Evolutionary conservation across 345 rosid species (phyloP).

Genomic region (Lagerstroemia speciosa): DNA sequence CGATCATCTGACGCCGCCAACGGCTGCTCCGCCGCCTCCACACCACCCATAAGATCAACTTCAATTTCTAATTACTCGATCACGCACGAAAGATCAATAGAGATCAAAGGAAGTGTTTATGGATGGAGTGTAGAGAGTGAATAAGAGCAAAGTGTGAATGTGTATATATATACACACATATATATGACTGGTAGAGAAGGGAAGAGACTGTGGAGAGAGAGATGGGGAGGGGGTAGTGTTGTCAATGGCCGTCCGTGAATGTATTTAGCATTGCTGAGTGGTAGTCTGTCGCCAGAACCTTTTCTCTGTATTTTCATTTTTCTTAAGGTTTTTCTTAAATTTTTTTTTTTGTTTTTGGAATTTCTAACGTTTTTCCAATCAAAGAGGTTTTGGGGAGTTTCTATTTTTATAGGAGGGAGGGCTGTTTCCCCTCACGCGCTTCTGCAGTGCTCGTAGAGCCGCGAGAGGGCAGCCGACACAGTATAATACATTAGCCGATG

Average conservation of each 20-base stretch:
- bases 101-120: not conserved
- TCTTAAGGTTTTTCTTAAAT: too few relatives aligned
- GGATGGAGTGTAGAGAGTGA: not conserved
- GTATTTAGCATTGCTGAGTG: constrained; percentile 2
- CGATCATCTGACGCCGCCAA: constrained; percentile 14
- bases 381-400: too few relatives aligned
- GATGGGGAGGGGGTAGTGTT: not conserved
- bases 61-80: not conserved
- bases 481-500: not conserved
- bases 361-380: too few relatives aligned
- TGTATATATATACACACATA: not conserved
- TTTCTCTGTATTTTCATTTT: too few relatives aligned
- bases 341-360: too few relatives aligned
- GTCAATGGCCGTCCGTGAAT: constrained; percentile 40
- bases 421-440: not conserved
- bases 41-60: not conserved
- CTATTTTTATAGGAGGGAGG: too few relatives aligned
- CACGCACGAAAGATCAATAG: not conserved
- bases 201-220: too few relatives aligned
- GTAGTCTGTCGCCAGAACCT: not conserved
- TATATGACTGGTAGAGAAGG: not conserved
- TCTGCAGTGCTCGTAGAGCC: not conserved
- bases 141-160: not conserved
- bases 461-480: not conserved
- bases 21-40: not conserved